phyloP scores from a whole-genome alignment of 352 stramenopile species.

The Phytophthora citricola region DNA sequence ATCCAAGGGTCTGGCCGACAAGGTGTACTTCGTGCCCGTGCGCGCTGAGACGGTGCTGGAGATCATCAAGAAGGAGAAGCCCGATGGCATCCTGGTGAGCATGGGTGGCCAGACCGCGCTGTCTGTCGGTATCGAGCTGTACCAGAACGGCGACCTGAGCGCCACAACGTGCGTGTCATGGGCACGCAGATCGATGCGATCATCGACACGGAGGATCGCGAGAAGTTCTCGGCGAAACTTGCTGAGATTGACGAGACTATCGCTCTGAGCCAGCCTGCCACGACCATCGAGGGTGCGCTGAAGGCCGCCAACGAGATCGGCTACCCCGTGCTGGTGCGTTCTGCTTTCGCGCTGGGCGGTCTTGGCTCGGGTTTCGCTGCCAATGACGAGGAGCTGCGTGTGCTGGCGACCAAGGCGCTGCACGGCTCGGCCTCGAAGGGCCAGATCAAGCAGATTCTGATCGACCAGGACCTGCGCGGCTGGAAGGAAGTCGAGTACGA shows the following conservation, averaged over 20 bases:
- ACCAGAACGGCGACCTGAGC: slow-evolving; percentile 93
- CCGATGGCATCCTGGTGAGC: slow-evolving; percentile 97
- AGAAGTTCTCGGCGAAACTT: slow-evolving; percentile 96
- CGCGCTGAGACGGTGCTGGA: slow-evolving; percentile 88
- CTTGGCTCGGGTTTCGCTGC: slow-evolving; percentile 96
- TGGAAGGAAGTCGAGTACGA: slow-evolving; percentile 99
- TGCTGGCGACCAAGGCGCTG: slow-evolving; percentile 74
- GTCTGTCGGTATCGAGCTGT: slow-evolving; percentile 97
- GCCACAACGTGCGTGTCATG: slow-evolving; percentile 95
- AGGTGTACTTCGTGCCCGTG: slow-evolving; percentile 96
- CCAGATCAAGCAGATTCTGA: slow-evolving; percentile 95
- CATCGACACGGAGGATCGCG: slow-evolving; percentile 98
- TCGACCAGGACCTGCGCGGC: slow-evolving; percentile 96
- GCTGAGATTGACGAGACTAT: slow-evolving; percentile 97
- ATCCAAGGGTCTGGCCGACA: slow-evolving; percentile 90
- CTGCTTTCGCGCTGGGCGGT: slow-evolving; percentile 98
- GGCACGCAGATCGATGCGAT: slow-evolving; percentile 97
- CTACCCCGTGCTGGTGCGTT: slow-evolving; percentile 97
- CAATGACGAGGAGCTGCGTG: slow-evolving; percentile 87
- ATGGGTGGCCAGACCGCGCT: slow-evolving; percentile 99
- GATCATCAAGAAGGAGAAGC: slow-evolving; percentile 98
- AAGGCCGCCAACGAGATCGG: slow-evolving; percentile 95
- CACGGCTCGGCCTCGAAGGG: slow-evolving; percentile 86
- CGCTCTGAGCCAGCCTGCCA: slow-evolving; percentile 93
- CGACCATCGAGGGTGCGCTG: slow-evolving; percentile 92